These are phyloP conservation scores for Beauveria medogensis DNA, from an alignment of 2,329 filamentous ascomycete species.

Conservation along the genomic window DNA sequence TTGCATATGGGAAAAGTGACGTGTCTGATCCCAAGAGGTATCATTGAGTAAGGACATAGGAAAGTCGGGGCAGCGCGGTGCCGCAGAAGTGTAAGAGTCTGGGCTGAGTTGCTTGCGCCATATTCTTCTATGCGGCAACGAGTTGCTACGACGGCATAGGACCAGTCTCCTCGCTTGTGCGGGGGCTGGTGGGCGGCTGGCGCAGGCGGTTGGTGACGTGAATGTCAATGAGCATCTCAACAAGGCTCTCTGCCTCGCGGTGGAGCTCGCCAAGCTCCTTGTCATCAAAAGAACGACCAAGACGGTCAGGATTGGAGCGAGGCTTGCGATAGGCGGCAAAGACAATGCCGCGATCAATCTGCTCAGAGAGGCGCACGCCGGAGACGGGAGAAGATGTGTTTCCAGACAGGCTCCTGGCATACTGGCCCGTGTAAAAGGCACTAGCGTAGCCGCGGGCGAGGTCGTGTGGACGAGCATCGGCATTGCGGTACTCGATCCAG, in stretches of 20 bases:
- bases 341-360: constrained; percentile 43
- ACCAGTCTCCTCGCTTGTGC: constrained; percentile 28
- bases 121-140: background rate
- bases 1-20: constrained; percentile 16
- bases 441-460: constrained; percentile 45
- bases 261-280: constrained; percentile 39
- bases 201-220: constrained; percentile 33
- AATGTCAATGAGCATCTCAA: constrained; percentile 45
- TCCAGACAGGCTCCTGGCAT: constrained; percentile 20
- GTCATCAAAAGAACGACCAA: constrained; percentile 25
- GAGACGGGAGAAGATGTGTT: constrained; percentile 20
- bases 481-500: constrained; percentile 46
- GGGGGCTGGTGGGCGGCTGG: constrained; percentile 19
- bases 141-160: constrained; percentile 27
- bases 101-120: background rate
- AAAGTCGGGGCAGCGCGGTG: constrained; percentile 14
- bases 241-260: constrained; percentile 42
- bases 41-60: constrained; percentile 17
- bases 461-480: constrained; percentile 32
- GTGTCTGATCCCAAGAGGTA: constrained; percentile 20
- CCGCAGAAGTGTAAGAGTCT: background rate
- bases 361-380: constrained; percentile 17
- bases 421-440: constrained; percentile 41
- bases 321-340: constrained; percentile 49
- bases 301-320: constrained; percentile 27